Evolutionary conservation across 176 grass and related monocot genomes (phyloP).

Genomic region (Urochloa ruziziensis): DNA sequence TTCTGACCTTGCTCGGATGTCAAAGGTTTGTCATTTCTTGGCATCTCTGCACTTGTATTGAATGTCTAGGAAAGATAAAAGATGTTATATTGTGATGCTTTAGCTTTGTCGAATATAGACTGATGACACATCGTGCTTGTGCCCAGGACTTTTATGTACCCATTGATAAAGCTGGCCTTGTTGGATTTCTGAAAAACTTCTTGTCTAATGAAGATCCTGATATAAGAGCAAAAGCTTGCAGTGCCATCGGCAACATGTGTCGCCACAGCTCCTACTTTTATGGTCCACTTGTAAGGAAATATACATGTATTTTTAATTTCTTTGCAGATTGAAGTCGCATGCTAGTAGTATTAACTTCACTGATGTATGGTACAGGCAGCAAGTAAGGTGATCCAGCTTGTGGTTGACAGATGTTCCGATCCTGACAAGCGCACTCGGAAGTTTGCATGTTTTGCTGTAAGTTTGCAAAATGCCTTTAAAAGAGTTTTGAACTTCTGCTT

Average conservation of each 20-base stretch:
- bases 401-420: slow-evolving; percentile 93
- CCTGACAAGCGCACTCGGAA: slow-evolving; percentile 86
- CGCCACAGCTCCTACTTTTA: slow-evolving; percentile 92
- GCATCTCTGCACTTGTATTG: background rate
- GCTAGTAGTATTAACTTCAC: slow-evolving; percentile 22
- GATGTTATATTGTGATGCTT: background rate
- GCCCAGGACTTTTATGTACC: slow-evolving; percentile 82
- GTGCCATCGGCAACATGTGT: slow-evolving; percentile 98
- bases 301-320: background rate
- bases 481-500: background rate
- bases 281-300: slow-evolving; percentile 70
- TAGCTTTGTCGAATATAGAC: slow-evolving; percentile 13
- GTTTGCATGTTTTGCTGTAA: slow-evolving; percentile 98
- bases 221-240: slow-evolving; percentile 96
- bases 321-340: slow-evolving; percentile 11
- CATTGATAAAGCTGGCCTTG: slow-evolving; percentile 75
- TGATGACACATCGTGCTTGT: slow-evolving; percentile 25
- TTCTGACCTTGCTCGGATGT: slow-evolving; percentile 98
- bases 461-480: slow-evolving; percentile 28
- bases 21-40: slow-evolving; percentile 60
- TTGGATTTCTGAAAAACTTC: slow-evolving; percentile 70
- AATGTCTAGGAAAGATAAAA: slow-evolving; percentile 14
- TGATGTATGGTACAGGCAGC: slow-evolving; percentile 46
- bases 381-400: slow-evolving; percentile 68
- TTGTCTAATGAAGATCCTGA: slow-evolving; percentile 67